Percentiles rank a stretch among this genome's conserved stretches.
These are phyloP conservation scores for Kalmusia sp. DNA, from an alignment of 2,329 filamentous ascomycete genomes.

Conservation along the genomic window DNA sequence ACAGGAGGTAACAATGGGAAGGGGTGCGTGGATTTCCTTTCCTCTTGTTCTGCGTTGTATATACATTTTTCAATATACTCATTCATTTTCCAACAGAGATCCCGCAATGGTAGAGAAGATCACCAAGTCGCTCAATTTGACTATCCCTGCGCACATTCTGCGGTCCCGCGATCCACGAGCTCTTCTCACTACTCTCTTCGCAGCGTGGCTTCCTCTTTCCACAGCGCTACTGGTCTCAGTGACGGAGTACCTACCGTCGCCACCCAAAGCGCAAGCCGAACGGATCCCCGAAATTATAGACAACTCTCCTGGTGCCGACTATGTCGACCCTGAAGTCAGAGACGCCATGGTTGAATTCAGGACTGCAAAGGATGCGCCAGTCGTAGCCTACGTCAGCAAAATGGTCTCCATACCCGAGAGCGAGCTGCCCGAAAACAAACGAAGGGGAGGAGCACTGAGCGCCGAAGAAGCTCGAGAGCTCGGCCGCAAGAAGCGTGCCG, in stretches of 20 bases:
- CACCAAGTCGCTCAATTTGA: conserved; percentile 86
- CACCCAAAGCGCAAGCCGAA: conserved; percentile 77
- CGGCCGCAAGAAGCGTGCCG: conserved; percentile 85
- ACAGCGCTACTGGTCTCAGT: conserved; percentile 93
- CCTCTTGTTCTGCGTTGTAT: conserved; percentile 39
- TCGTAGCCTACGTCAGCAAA: conserved; percentile 96
- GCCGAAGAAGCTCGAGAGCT: conserved; percentile 90
- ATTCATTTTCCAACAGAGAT: conserved; percentile 64
- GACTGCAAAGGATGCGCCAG: conserved; percentile 71
- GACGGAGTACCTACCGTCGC: conserved; percentile 89
- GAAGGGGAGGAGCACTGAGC: conserved; percentile 71
- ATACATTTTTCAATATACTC: conserved; percentile 48
- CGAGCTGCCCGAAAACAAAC: conserved; percentile 86
- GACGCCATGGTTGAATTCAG: conserved; percentile 86
- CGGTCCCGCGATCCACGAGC: conserved; percentile 84
- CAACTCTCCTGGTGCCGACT: conserved; percentile 76
- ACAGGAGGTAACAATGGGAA: conserved; percentile 81
- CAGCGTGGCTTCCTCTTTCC: conserved; percentile 89
- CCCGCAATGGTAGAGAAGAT: conserved; percentile 87
- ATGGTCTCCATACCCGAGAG: conserved; percentile 96
- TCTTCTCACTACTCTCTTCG: conserved; percentile 84
- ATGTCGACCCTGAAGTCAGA: conserved; percentile 72
- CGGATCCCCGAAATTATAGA: conserved; percentile 81
- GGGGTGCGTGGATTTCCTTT: conserved; percentile 66
- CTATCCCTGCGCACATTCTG: conserved; percentile 81